A percentile compares a stretch with the other conserved stretches of the same genome.
Conservation (phyloP, 2,329 filamentous ascomycete genomes). For the Scytalidium lignicola region DNA sequence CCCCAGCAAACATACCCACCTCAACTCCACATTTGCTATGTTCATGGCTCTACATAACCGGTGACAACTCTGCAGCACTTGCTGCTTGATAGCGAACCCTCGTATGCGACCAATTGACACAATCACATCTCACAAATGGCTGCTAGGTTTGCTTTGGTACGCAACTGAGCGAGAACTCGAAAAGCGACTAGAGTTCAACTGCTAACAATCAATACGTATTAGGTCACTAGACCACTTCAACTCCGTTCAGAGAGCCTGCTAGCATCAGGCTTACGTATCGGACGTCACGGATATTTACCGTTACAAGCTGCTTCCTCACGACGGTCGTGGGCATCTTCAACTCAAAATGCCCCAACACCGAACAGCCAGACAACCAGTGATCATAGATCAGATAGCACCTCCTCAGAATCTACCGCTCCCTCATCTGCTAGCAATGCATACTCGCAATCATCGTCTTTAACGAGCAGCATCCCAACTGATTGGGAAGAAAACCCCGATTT, state of each 20-base stretch:
- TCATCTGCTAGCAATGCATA: neutral
- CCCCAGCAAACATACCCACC: neutral
- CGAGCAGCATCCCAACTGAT: slow-evolving; percentile 14
- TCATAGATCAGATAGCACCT: slow-evolving; percentile 11
- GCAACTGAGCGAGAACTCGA: neutral
- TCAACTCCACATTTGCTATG: slow-evolving; percentile 4
- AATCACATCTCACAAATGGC: neutral
- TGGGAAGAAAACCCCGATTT: slow-evolving; percentile 75
- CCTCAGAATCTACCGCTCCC: slow-evolving; percentile 7
- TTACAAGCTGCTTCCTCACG: neutral
- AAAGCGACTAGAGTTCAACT: neutral
- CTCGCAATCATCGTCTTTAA: neutral
- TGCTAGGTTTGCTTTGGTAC: neutral
- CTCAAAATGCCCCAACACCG: neutral
- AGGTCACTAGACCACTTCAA: neutral
- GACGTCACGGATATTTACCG: neutral
- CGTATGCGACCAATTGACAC: neutral
- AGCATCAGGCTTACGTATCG: neutral
- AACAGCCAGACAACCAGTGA: slow-evolving; percentile 7
- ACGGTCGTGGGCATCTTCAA: neutral
- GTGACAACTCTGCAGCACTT: slow-evolving; percentile 26
- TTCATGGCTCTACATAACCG: slow-evolving; percentile 22
- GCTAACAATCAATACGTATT: neutral
- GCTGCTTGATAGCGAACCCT: slow-evolving; percentile 16
- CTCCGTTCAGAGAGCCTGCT: neutral